phyloP scores from a whole-genome alignment of 805 yeast genomes.

The Limtongia smithiae region DNA sequence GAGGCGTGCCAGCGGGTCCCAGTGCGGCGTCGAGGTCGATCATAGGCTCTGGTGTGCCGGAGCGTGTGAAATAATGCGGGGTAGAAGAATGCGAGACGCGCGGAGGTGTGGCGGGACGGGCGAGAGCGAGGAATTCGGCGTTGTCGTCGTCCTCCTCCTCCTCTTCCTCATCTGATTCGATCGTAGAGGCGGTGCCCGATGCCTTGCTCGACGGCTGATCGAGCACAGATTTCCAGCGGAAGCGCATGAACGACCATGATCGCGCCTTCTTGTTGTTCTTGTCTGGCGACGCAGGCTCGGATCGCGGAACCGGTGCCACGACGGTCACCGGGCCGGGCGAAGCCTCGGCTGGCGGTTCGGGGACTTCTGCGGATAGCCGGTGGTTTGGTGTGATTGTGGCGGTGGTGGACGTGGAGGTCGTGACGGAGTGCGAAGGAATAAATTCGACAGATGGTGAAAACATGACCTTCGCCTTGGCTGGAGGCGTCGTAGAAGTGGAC shows the following conservation, averaged over 20 bases:
- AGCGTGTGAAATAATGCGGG: slow-evolving; percentile 20
- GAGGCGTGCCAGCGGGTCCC: slow-evolving; percentile 38
- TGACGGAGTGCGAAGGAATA: slow-evolving; percentile 28
- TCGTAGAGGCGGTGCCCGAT: too few relatives aligned
- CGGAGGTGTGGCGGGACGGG: slow-evolving; percentile 28
- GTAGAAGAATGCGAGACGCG: slow-evolving; percentile 24
- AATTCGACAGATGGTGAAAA: slow-evolving; percentile 29
- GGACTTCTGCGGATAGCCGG: neutral
- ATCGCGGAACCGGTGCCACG: neutral
- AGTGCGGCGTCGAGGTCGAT: slow-evolving; percentile 56
- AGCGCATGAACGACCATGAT: slow-evolving; percentile 41
- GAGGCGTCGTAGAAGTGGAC: slow-evolving; percentile 21
- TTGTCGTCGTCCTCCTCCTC: slow-evolving; percentile 10
- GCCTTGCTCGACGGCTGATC: slow-evolving; percentile 12
- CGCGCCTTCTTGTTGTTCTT: slow-evolving; percentile 40
- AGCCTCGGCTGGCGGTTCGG: neutral
- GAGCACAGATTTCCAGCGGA: slow-evolving; percentile 18
- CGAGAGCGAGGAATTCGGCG: neutral
- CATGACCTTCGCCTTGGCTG: slow-evolving; percentile 26
- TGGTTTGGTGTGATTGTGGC: slow-evolving; percentile 17
- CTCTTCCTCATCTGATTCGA: slow-evolving; percentile 11
- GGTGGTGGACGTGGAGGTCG: slow-evolving; percentile 28
- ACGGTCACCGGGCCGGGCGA: neutral
- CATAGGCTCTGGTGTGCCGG: slow-evolving; percentile 48
- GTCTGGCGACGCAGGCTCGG: slow-evolving; percentile 1